A percentile compares a stretch with the other conserved stretches of the same genome.
Conservation (phyloP, 805 yeast genomes). For the Myxozyma neglecta region DNA sequence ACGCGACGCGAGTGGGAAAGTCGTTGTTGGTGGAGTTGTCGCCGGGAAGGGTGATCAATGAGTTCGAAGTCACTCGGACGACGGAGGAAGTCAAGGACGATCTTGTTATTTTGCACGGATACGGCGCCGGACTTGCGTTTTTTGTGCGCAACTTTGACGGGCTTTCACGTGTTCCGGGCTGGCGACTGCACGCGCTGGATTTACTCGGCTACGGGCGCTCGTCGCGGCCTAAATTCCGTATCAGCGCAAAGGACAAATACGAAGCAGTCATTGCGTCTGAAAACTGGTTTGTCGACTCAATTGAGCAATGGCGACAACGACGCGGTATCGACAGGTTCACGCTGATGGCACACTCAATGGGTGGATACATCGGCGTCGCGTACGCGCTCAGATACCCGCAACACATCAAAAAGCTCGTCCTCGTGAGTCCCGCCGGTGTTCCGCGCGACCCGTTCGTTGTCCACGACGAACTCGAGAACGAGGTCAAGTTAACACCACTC, state of each 20-base stretch:
- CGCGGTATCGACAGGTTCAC: constrained; percentile 55
- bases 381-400: constrained; percentile 64
- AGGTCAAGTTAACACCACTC: neutral
- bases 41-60: constrained; percentile 62
- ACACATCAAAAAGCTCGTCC: constrained; percentile 64
- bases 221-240: constrained; percentile 66
- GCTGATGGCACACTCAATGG: constrained; percentile 85
- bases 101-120: constrained; percentile 83
- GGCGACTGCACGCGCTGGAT: constrained; percentile 85
- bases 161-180: constrained; percentile 45
- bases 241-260: constrained; percentile 36
- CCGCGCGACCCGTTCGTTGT: constrained; percentile 39
- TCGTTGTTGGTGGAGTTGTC: constrained; percentile 57
- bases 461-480: constrained; percentile 11
- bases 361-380: constrained; percentile 75
- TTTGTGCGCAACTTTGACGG: constrained; percentile 68
- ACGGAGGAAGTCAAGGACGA: constrained; percentile 42
- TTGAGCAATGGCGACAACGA: constrained; percentile 59
- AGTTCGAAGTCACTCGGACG: constrained; percentile 54
- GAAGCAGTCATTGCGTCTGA: constrained; percentile 54
- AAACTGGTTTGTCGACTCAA: constrained; percentile 62
- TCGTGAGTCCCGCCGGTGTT: constrained; percentile 91
- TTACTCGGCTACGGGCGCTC: constrained; percentile 89
- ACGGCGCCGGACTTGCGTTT: constrained; percentile 87
- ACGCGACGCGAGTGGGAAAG: constrained; percentile 36